Evolutionary conservation across 257 asterid species (phyloP).

Genomic region (Solanum sparsipilum): DNA sequence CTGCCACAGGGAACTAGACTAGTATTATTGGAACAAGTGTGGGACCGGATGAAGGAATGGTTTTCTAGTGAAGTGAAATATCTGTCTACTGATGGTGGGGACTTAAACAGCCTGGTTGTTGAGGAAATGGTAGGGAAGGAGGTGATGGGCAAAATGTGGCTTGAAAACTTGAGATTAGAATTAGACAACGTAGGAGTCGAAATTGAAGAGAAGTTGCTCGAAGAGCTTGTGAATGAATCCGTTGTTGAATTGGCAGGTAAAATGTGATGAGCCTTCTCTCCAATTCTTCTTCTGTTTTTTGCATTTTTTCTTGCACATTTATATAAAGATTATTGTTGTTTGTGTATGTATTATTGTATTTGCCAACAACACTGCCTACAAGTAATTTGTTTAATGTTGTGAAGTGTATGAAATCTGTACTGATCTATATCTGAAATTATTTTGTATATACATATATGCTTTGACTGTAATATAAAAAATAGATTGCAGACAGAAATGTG

Average conservation of each 20-base stretch:
- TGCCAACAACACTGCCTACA: conserved; percentile 9
- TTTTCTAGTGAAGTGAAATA: conserved; percentile 30
- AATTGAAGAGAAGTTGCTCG: conserved; percentile 59
- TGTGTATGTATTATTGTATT: conserved; percentile 13
- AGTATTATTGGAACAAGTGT: conserved; percentile 45
- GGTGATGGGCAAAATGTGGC: conserved; percentile 69
- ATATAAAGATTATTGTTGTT: conserved; percentile 8
- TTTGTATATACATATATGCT: neutral
- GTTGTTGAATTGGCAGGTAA: conserved; percentile 52
- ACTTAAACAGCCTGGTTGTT: conserved; percentile 37
- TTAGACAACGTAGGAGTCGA: conserved; percentile 45
- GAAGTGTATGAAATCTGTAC: conserved; percentile 13
- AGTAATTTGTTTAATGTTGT: neutral
- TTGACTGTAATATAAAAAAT: neutral
- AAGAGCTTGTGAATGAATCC: conserved; percentile 55
- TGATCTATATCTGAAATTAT: neutral
- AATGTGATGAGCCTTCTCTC: conserved; percentile 14
- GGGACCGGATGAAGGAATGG: conserved; percentile 61
- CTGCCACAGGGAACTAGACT: conserved; percentile 4
- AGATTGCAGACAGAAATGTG: neutral
- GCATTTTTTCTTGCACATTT: neutral
- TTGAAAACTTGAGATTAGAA: conserved; percentile 38
- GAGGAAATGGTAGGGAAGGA: conserved; percentile 61
- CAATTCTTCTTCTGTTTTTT: neutral
- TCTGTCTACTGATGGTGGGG: conserved; percentile 31